These are phyloP conservation scores for Fusarium abutilonis DNA, from an alignment of 2,329 filamentous ascomycete genomes.

Conservation along the genomic window DNA sequence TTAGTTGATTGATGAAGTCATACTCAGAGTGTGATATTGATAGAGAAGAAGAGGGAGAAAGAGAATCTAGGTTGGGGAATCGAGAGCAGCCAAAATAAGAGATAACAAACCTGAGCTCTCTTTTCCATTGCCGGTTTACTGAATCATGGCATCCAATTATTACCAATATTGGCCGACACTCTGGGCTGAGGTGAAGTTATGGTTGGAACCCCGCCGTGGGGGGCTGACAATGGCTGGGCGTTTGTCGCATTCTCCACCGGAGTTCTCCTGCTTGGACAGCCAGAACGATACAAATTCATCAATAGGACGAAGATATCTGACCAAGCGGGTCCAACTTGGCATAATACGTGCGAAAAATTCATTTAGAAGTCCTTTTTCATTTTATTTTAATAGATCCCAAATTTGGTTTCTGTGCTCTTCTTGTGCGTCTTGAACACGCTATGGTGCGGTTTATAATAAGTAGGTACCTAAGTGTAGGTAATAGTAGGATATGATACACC, in stretches of 20 bases:
- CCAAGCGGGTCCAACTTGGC: too few species aligned
- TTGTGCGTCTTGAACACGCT: too few species aligned
- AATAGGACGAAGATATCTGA: too few species aligned
- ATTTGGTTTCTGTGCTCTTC: too few species aligned
- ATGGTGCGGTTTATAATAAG: too few species aligned
- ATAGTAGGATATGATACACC: too few species aligned
- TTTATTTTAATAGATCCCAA: too few species aligned
- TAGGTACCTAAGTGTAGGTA: too few species aligned
- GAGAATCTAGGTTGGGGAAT: background rate
- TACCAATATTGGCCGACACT: slow-evolving; percentile 22
- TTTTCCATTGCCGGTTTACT: slow-evolving; percentile 50
- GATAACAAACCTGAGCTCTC: slow-evolving; percentile 50
- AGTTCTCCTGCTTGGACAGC: background rate
- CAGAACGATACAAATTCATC: too few species aligned
- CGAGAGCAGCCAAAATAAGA: background rate
- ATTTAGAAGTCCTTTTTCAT: too few species aligned
- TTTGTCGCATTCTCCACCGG: slow-evolving; percentile 23
- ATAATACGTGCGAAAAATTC: too few species aligned
- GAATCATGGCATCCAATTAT: slow-evolving; percentile 38
- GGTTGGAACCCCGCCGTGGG: slow-evolving; percentile 34
- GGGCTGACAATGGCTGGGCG: slow-evolving; percentile 12
- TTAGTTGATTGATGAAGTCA: slow-evolving; percentile 12
- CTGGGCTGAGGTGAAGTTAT: slow-evolving; percentile 1
- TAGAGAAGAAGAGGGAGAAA: too few species aligned
- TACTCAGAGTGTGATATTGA: background rate